These are phyloP conservation scores for Xylaria sp. DNA, from an alignment of 2,329 filamentous ascomycete genomes.

Conservation along the genomic window DNA sequence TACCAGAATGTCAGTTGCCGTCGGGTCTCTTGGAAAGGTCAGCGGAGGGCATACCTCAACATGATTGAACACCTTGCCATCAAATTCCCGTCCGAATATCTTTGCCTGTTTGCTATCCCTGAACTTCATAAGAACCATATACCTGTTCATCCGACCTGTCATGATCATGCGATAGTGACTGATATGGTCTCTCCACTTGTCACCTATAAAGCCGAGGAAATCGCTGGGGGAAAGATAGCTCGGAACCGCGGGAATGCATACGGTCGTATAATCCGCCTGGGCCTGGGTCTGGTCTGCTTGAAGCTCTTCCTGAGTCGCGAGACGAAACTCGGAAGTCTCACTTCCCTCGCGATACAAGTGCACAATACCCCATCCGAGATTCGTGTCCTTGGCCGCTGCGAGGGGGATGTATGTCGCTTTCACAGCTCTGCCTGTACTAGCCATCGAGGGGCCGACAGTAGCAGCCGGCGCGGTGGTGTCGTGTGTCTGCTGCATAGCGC, in stretches of 20 bases:
- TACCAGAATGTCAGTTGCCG: slow-evolving; percentile 34
- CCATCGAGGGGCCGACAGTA: slow-evolving; percentile 50
- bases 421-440: slow-evolving; percentile 65
- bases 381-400: slow-evolving; percentile 60
- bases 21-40: slow-evolving; percentile 13
- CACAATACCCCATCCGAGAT: slow-evolving; percentile 86
- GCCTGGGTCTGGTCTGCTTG: slow-evolving; percentile 27
- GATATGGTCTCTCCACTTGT: slow-evolving; percentile 77
- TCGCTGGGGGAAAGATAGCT: slow-evolving; percentile 89
- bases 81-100: slow-evolving; percentile 79
- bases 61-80: slow-evolving; percentile 87
- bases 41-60: slow-evolving; percentile 61
- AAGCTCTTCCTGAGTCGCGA: slow-evolving; percentile 28
- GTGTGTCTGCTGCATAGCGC: slow-evolving; percentile 32
- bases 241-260: slow-evolving; percentile 92
- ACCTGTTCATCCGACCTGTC: slow-evolving; percentile 81
- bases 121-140: slow-evolving; percentile 95
- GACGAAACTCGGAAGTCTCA: slow-evolving; percentile 57
- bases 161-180: slow-evolving; percentile 93
- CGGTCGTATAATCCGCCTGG: slow-evolving; percentile 66
- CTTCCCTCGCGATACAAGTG: slow-evolving; percentile 86
- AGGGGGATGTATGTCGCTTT: slow-evolving; percentile 75
- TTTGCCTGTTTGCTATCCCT: slow-evolving; percentile 66
- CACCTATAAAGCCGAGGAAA: slow-evolving; percentile 85
- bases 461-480: slow-evolving; percentile 43